Base-by-base conservation (phyloP, 306 rosid species). In the Lablab purpureus region DNA sequence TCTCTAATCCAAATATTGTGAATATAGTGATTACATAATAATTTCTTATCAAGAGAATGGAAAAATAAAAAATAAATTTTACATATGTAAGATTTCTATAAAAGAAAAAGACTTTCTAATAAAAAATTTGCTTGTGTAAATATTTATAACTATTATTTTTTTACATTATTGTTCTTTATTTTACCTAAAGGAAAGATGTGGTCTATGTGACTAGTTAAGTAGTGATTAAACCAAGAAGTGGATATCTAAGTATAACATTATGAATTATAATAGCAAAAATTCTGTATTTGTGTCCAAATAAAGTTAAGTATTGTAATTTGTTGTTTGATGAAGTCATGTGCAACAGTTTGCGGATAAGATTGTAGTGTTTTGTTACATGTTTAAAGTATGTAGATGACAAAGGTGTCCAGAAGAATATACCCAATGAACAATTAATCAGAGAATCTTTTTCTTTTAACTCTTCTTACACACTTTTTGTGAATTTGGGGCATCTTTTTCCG, bases 361-460 rank as follows among this genome's bases (percentile, higher is more conserved):
- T 76, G 2, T 8, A 10, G 13, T 75, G 19, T 50, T 32, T 49
- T 64, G 41, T 50, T 21, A 15, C 9, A 10, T 76, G n/a, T n/a
- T 17, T 34, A 22, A 7, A 18, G 3, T 30, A 30, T 6, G 54
- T 7, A 51, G 50, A 13, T 60, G 36, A 64, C 5, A 49, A 63
- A 40, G 50, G 25, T 76, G 63, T 64, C 7, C 7, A 36, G 1
- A 5, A 10, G 54, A 65, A 76, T 76, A 65, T 76, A 17, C 81
- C 40, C 12, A 8, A 47, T 13, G 11, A 18, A 47, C 6, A 47
- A 22, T 41, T 2, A 47, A 4, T 23, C 0, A 49, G 22, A 25
- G 64, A 1, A 11, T 23, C 10, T 51, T 64, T 65, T 27, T 49
- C 11, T 64, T 22, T 27, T 34, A 21, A 51, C 11, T 19, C 7